Conservation (phyloP, 2,329 filamentous ascomycete genomes). For the Xylaria sp. region DNA sequence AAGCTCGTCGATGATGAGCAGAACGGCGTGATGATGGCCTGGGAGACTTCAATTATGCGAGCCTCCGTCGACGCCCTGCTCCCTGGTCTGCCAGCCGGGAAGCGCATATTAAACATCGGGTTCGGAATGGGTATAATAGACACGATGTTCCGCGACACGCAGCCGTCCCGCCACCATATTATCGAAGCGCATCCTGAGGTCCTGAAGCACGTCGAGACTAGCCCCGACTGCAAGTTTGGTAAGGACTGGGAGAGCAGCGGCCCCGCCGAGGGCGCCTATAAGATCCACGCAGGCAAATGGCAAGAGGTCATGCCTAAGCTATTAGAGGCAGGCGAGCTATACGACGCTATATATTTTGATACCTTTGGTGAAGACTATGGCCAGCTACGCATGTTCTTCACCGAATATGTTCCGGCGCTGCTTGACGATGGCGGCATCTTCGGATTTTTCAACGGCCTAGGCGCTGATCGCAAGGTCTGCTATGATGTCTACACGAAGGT, state of each 20-base stretch:
- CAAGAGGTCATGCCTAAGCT: slow-evolving; percentile 80
- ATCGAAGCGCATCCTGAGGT: slow-evolving; percentile 86
- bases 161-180: slow-evolving; percentile 79
- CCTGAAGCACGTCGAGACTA: slow-evolving; percentile 66
- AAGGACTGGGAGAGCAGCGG: slow-evolving; percentile 63
- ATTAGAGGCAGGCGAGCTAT: slow-evolving; percentile 73
- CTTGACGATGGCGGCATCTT: slow-evolving; percentile 79
- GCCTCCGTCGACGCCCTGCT: slow-evolving; percentile 76
- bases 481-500: slow-evolving; percentile 97
- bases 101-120: slow-evolving; percentile 83
- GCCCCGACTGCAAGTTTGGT: slow-evolving; percentile 62
- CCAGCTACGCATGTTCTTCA: slow-evolving; percentile 87
- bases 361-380: slow-evolving; percentile 95
- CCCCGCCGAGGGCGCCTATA: slow-evolving; percentile 73
- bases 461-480: slow-evolving; percentile 89
- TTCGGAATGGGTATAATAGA: slow-evolving; percentile 94
- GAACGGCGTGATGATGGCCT: slow-evolving; percentile 94
- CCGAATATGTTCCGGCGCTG: slow-evolving; percentile 83
- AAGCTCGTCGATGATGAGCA: slow-evolving; percentile 77
- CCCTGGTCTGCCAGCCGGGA: slow-evolving; percentile 56
- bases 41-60: slow-evolving; percentile 89
- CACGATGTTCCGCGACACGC: slow-evolving; percentile 74
- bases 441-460: slow-evolving; percentile 90
- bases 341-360: slow-evolving; percentile 95
- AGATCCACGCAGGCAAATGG: slow-evolving; percentile 80